Base-by-base conservation (phyloP, 805 yeast species). In the Phaffomyces thermotolerans region DNA sequence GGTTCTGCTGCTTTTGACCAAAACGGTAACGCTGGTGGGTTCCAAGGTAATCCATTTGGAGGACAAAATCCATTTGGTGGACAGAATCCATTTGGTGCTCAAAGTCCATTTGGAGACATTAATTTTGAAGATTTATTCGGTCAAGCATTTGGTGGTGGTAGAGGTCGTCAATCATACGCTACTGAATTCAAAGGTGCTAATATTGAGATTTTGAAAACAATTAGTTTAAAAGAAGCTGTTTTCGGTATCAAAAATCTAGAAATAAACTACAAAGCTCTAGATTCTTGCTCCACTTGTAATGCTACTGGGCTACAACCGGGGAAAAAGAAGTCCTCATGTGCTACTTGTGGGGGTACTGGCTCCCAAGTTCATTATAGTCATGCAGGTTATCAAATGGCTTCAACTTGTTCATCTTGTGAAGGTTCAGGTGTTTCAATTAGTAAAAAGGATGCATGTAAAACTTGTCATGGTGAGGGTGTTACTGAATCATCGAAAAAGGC, bases 311-410 rank as follows among this genome's bases (percentile, higher is more conserved):
- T 93, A 66, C 87, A 91, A 62, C 57, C 69, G 13, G 91, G 90
- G 24, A 78, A 77, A 48, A 75, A 76, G 63, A 84, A 86, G 58
- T 67, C 79, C 10, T 85, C 95, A 0, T 93, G 99, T 71, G 67
- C 77, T 1, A 67, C 86, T 3, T 93, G 99, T 70, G 87, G 88
- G 44, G 99, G 99, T 45, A 78, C 95, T 0, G 99, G 99, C 5
- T 83, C 90, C 31, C 79, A 83, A 15, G 84, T 89, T 18, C 97
- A 91, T 56, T 72, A 80, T 38, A 74, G 85, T 59, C 82, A 82
- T 52, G 96, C 95, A 4, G 98, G 98, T 0, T 93, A 91, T 75
- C 96, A 90, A 57, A 89, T 93, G 96, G 82, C 95, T 3, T 80
- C 96, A 0, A 88, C 96, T 12, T 93, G 99, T 73, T 72, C 72